Conservation (phyloP, 345 rosid genomes). For the Rhodamnia rubescens region DNA sequence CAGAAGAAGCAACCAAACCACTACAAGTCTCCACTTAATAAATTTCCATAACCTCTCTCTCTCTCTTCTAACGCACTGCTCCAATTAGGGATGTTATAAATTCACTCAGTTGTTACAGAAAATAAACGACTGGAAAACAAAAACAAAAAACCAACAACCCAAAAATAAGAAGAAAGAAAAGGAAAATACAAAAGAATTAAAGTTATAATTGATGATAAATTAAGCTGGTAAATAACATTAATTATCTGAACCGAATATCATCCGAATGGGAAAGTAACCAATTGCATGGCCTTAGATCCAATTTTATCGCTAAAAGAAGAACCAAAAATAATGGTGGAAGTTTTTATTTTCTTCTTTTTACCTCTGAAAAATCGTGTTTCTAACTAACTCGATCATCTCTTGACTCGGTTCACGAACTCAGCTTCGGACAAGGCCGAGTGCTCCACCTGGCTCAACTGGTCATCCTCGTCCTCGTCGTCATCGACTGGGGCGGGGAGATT, state of each 20-base stretch:
- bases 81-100: background rate
- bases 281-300: slow-evolving; percentile 32
- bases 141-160: background rate
- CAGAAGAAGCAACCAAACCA: background rate
- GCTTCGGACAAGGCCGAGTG: slow-evolving; percentile 69
- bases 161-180: background rate
- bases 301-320: slow-evolving; percentile 10
- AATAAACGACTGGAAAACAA: background rate
- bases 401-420: slow-evolving; percentile 26
- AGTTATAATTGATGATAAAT: background rate
- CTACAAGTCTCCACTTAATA: background rate
- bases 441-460: slow-evolving; percentile 38
- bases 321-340: slow-evolving; percentile 10
- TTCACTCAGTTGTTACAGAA: background rate
- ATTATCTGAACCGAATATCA: background rate
- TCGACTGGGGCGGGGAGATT: slow-evolving; percentile 85
- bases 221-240: background rate
- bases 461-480: slow-evolving; percentile 26
- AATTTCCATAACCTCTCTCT: background rate
- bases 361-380: slow-evolving; percentile 8
- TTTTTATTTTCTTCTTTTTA: slow-evolving; percentile 5
- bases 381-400: slow-evolving; percentile 12
- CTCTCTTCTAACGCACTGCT: background rate
- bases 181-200: background rate
- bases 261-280: background rate